Conservation (phyloP, 2,329 filamentous ascomycete species). For the Colletotrichum orchidophilum region DNA sequence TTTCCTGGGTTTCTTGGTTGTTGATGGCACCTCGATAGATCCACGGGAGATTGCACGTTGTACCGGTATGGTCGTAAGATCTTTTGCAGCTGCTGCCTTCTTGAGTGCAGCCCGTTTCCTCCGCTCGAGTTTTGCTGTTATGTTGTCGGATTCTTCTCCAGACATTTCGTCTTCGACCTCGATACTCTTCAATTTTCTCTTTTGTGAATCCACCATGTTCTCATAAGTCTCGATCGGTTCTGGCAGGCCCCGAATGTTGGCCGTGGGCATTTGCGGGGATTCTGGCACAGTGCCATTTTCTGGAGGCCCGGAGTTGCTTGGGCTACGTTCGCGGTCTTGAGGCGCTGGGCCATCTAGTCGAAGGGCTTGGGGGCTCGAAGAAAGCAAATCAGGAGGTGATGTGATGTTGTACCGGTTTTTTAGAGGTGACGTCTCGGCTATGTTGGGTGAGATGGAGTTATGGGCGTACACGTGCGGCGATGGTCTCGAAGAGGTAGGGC, state of each 20-base stretch:
- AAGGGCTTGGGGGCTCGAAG: conserved; percentile 52
- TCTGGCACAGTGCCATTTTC: conserved; percentile 47
- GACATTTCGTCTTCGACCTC: conserved; percentile 39
- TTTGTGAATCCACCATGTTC: conserved; percentile 57
- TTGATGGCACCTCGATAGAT: conserved; percentile 12
- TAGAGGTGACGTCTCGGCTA: conserved; percentile 57
- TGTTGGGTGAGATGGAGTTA: conserved; percentile 57
- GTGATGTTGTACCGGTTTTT: conserved; percentile 59
- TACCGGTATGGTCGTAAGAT: conserved; percentile 53
- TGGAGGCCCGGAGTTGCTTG: conserved; percentile 36
- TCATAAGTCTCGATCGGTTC: conserved; percentile 55
- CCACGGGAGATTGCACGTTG: neutral
- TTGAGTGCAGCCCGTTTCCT: conserved; percentile 48
- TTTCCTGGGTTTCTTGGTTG: conserved; percentile 7
- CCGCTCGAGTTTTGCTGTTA: conserved; percentile 44
- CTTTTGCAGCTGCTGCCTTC: conserved; percentile 50
- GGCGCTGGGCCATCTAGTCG: conserved; percentile 20
- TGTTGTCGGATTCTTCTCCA: conserved; percentile 48
- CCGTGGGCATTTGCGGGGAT: conserved; percentile 40
- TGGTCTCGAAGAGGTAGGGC: conserved; percentile 67
- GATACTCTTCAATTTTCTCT: conserved; percentile 45
- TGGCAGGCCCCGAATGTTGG: neutral
- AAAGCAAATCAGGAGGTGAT: conserved; percentile 51
- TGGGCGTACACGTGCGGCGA: conserved; percentile 57
- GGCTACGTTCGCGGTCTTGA: conserved; percentile 39